A percentile compares a stretch with the other conserved stretches of the same genome.
Conservation (phyloP, 805 yeast genomes). For the Sungouiozyma ichnusensis region DNA sequence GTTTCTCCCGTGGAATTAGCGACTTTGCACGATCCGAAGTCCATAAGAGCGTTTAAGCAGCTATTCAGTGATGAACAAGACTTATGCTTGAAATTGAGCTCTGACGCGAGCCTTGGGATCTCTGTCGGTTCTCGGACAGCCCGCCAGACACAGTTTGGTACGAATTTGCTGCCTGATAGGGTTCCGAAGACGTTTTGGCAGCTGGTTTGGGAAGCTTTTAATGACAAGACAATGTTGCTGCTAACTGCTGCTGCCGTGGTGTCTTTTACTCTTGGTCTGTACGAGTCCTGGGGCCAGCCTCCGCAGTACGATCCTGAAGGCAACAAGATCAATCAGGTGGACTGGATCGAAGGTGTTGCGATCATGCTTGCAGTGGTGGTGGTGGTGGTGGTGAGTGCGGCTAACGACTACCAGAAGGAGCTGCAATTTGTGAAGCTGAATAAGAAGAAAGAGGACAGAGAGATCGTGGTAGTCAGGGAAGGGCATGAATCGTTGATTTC, state of each 20-base stretch:
- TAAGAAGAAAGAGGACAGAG: constrained; percentile 77
- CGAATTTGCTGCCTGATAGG: constrained; percentile 61
- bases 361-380: constrained; percentile 83
- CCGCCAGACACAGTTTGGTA: constrained; percentile 41
- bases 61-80: constrained; percentile 15
- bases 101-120: constrained; percentile 7
- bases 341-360: constrained; percentile 99
- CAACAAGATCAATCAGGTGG: constrained; percentile 66
- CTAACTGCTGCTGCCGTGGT: constrained; percentile 79
- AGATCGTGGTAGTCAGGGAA: constrained; percentile 62
- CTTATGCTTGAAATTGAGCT: constrained; percentile 15
- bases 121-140: not conserved
- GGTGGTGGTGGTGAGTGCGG: constrained; percentile 88
- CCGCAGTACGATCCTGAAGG: constrained; percentile 73
- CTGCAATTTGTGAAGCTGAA: constrained; percentile 82
- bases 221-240: constrained; percentile 82
- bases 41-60: constrained; percentile 16
- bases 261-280: constrained; percentile 82
- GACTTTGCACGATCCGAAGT: constrained; percentile 27
- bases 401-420: constrained; percentile 95
- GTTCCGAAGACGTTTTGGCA: constrained; percentile 55
- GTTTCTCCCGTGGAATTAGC: constrained; percentile 11
- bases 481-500: constrained; percentile 60
- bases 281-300: constrained; percentile 83
- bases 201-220: constrained; percentile 73